A percentile compares a stretch with the other conserved stretches of the same genome.
Conservation (phyloP, 2,329 filamentous ascomycete genomes). For the Alternaria postmessia region DNA sequence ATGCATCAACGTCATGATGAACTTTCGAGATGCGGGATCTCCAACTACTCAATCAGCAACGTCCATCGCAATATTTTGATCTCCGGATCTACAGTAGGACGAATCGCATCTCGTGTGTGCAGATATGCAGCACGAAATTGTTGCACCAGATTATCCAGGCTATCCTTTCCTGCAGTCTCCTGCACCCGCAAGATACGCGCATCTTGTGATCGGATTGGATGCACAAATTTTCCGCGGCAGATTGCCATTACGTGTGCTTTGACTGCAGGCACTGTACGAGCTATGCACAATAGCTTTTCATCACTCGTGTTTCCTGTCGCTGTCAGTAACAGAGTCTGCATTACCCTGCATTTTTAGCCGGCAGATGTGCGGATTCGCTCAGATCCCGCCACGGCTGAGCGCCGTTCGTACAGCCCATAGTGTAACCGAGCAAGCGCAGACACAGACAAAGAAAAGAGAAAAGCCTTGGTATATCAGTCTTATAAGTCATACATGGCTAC, state of each 20-base stretch:
- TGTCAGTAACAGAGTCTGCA: constrained; percentile 8
- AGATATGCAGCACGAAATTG: background rate
- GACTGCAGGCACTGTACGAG: constrained; percentile 5
- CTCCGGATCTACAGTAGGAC: constrained; percentile 8
- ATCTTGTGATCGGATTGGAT: background rate
- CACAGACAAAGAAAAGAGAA: background rate
- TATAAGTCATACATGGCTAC: background rate
- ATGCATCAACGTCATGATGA: constrained; percentile 16
- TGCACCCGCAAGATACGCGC: constrained; percentile 5
- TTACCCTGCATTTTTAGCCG: constrained; percentile 11
- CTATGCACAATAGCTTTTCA: constrained; percentile 3
- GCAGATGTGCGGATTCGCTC: constrained; percentile 10
- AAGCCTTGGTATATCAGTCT: background rate
- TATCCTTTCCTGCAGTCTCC: constrained; percentile 1
- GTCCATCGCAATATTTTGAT: constrained; percentile 5
- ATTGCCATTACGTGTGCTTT: constrained; percentile 9
- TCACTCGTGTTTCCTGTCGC: background rate
- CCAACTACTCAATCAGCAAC: constrained; percentile 5
- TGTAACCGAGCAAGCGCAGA: background rate
- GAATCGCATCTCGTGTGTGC: background rate
- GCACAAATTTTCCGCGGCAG: background rate
- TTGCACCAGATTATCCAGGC: background rate
- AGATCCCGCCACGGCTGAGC: background rate
- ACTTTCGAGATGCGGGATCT: constrained; percentile 5
- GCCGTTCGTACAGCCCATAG: constrained; percentile 4